Evolutionary conservation across 2,329 filamentous ascomycete species (phyloP).

Genomic region (Ascochyta rabiei): DNA sequence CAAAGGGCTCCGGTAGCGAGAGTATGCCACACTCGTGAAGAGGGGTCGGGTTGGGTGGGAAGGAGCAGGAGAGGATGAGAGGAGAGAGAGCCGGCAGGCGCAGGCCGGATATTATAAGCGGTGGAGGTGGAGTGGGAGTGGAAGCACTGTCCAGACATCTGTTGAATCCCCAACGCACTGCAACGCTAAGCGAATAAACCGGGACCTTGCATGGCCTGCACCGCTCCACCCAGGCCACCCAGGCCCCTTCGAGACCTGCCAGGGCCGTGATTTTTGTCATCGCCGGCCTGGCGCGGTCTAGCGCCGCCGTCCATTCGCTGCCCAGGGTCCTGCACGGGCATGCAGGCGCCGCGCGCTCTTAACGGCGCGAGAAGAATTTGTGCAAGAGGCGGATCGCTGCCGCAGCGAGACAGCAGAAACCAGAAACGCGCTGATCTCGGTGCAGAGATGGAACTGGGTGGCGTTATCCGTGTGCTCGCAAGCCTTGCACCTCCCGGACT

Average conservation of each 20-base stretch:
- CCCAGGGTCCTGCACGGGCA: constrained; percentile 24
- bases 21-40: constrained; percentile 24
- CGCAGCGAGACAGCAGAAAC: constrained; percentile 15
- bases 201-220: constrained; percentile 40
- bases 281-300: constrained; percentile 28
- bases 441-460: constrained; percentile 27
- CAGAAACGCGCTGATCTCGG: constrained; percentile 31
- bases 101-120: constrained; percentile 29
- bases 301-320: constrained; percentile 31
- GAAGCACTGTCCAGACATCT: constrained; percentile 20
- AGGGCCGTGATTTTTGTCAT: constrained; percentile 28
- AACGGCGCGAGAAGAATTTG: constrained; percentile 38
- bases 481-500: constrained; percentile 11
- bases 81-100: constrained; percentile 14
- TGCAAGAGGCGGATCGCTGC: constrained; percentile 22
- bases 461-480: constrained; percentile 25
- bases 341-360: constrained; percentile 20
- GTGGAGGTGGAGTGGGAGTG: constrained; percentile 40
- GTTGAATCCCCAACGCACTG: constrained; percentile 36
- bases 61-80: constrained; percentile 22
- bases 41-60: constrained; percentile 20
- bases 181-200: constrained; percentile 36
- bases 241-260: constrained; percentile 28
- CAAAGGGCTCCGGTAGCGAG: constrained; percentile 27
- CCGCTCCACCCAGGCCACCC: constrained; percentile 13